Evolutionary conservation across 164 flowering plant species (phyloP).

Genomic region (Berberis vulgaris): DNA sequence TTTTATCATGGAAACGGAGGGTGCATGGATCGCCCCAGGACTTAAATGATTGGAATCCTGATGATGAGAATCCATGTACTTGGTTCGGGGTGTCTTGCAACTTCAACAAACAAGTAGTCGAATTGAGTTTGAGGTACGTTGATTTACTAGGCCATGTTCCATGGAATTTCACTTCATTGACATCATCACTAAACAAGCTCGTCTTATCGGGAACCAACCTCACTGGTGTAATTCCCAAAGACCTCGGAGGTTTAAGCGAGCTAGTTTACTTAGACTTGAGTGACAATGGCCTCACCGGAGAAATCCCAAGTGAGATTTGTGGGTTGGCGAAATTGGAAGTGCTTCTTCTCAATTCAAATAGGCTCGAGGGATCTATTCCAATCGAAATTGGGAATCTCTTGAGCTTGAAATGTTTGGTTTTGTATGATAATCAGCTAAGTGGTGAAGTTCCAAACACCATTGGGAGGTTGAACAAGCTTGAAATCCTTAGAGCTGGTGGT

Average conservation of each 20-base stretch:
- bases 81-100: constrained; percentile 69
- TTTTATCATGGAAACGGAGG: constrained; percentile 52
- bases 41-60: constrained; percentile 39
- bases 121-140: constrained; percentile 38
- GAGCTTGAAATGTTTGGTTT: constrained; percentile 33
- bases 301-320: constrained; percentile 54
- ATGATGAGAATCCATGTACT: constrained; percentile 37
- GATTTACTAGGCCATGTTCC: constrained; percentile 53
- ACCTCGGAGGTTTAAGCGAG: constrained; percentile 27
- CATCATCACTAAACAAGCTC: constrained; percentile 31
- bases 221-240: constrained; percentile 54
- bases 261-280: constrained; percentile 46
- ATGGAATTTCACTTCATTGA: constrained; percentile 32
- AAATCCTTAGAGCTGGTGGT: constrained; percentile 63
- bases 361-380: constrained; percentile 57
- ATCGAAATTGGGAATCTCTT: constrained; percentile 47
- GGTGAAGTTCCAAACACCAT: constrained; percentile 55
- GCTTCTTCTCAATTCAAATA: constrained; percentile 49
- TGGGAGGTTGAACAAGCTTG: constrained; percentile 47
- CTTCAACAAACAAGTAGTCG: constrained; percentile 29
- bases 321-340: constrained; percentile 34
- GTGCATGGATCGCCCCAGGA: constrained; percentile 31
- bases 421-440: constrained; percentile 64
- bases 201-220: constrained; percentile 57
- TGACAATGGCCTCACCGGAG: constrained; percentile 53